Evolutionary conservation across 768 basidiomycete genomes (phyloP), one percentile per base, ranked within the genome.

Genomic region (Mrakia blollopis): DNA sequence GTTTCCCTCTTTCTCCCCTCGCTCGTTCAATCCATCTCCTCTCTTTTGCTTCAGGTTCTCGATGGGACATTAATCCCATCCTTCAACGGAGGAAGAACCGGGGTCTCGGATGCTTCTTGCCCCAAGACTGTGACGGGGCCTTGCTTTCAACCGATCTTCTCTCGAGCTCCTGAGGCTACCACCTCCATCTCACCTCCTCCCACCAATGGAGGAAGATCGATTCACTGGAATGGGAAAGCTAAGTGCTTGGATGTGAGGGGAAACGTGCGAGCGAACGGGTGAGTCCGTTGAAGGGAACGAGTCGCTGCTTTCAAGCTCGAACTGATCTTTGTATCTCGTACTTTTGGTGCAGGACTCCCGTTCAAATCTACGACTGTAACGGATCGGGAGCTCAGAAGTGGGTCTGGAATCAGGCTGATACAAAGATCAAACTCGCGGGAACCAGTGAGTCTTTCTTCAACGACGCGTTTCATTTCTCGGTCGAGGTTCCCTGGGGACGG

Each of bases 321-420:
- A n/a, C 62, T 63, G n/a, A 32, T 30, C 35, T 35, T 23, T 37
- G 2, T n/a, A 2, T 11, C 30, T 2, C 44, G 14, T 44, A 44
- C 21, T 37, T 70, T 21, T 18, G 6, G 14, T n/a, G 28, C 7
- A 60, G 70, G 8, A 72, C 50, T 10, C 70, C 70, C 16, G 54
- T 72, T 11, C 70, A 72, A 44, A 28, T 72, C 50, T 72, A 72
- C 47, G 70, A 72, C 70, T 72, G 70, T 14, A 52, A 72, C 10
- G 70, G 44, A 32, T 30, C 70, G 2, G 28, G 28, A 37, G 54
- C 47, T 37, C 70, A 72, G 25, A 13, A 5, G 2, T 72, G 70
- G 70, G 70, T 52, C 23, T 60, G 47, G 50, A 72, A 60, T 16
- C 37, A 30, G 47, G 70, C 50, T n/a, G 35, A 72, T 28, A 54